These are phyloP conservation scores for Teratosphaeria epicoccoides DNA, from an alignment of 2,329 filamentous ascomycete species.

Conservation along the genomic window DNA sequence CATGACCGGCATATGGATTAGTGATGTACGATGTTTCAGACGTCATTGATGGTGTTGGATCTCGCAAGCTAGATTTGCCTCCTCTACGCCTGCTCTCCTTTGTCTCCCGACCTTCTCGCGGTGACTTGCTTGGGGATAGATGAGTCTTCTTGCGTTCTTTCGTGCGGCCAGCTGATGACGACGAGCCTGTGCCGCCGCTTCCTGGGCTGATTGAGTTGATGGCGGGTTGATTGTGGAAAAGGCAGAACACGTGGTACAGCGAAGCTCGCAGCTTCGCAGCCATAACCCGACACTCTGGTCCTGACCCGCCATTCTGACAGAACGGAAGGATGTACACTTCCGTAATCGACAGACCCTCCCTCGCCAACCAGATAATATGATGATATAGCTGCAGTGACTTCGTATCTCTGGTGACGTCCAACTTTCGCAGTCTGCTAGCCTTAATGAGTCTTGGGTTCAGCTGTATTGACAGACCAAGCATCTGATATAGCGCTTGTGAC, in stretches of 20 bases:
- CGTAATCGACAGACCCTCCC: slow-evolving; percentile 79
- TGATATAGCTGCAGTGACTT: slow-evolving; percentile 74
- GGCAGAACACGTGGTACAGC: slow-evolving; percentile 91
- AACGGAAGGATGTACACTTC: slow-evolving; percentile 73
- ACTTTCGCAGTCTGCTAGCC: slow-evolving; percentile 69
- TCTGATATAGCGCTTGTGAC: slow-evolving; percentile 74
- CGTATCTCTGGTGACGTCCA: slow-evolving; percentile 69
- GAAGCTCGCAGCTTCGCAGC: slow-evolving; percentile 86
- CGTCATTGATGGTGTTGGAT: slow-evolving; percentile 38
- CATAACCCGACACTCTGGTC: slow-evolving; percentile 73
- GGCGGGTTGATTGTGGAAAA: slow-evolving; percentile 85
- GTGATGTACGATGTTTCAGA: slow-evolving; percentile 42
- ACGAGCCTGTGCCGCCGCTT: slow-evolving; percentile 14
- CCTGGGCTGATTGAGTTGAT: slow-evolving; percentile 46
- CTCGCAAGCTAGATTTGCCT: slow-evolving; percentile 31
- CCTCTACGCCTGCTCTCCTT: slow-evolving; percentile 11
- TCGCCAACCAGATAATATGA: slow-evolving; percentile 90
- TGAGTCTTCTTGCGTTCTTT: slow-evolving; percentile 8
- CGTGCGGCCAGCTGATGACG: slow-evolving; percentile 16
- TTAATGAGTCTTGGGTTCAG: slow-evolving; percentile 73
- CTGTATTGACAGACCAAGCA: slow-evolving; percentile 81
- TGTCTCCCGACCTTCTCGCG: slow-evolving; percentile 13
- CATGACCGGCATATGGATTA: slow-evolving; percentile 37
- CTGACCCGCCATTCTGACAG: slow-evolving; percentile 59
- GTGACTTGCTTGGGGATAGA: slow-evolving; percentile 12